A percentile compares a stretch with the other conserved stretches of the same genome.
Evolutionary conservation across 805 yeast species (phyloP).

Genomic region (Saccharomycopsis javanensis): DNA sequence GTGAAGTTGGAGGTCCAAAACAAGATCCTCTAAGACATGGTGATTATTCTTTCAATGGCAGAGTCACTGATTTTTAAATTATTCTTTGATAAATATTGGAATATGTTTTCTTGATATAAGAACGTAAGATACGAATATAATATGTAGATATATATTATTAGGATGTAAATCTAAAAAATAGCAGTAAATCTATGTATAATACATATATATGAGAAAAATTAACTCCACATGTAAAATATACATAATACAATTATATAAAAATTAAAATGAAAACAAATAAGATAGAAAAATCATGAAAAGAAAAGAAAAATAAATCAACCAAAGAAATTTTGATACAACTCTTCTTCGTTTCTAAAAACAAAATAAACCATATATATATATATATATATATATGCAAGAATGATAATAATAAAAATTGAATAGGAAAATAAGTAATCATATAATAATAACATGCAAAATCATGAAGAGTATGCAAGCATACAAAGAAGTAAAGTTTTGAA

Average conservation of each 20-base stretch:
- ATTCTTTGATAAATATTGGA: not conserved
- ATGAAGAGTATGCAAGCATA: conserved; percentile 1
- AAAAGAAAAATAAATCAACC: not conserved
- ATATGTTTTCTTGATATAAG: not conserved
- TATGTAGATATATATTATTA: not conserved
- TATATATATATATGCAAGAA: not conserved
- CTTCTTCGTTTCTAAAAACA: too few species aligned
- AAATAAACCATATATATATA: too few species aligned
- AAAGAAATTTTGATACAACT: not conserved
- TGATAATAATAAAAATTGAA: not conserved
- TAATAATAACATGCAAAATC: not conserved
- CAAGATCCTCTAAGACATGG: conserved; percentile 90
- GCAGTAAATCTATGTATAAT: not conserved
- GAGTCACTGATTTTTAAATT: conserved; percentile 84
- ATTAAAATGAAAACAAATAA: not conserved
- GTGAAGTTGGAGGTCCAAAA: conserved; percentile 95
- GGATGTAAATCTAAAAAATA: not conserved
- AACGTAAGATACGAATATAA: not conserved
- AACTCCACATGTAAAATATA: not conserved
- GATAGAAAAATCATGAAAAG: not conserved
- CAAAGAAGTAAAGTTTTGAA: not conserved
- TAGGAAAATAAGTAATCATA: not conserved
- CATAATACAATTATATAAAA: not conserved
- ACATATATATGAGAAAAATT: not conserved
- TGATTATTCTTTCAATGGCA: conserved; percentile 91